These are phyloP conservation scores for Exophiala viscosa DNA, from an alignment of 2,329 filamentous ascomycete genomes.

Conservation along the genomic window DNA sequence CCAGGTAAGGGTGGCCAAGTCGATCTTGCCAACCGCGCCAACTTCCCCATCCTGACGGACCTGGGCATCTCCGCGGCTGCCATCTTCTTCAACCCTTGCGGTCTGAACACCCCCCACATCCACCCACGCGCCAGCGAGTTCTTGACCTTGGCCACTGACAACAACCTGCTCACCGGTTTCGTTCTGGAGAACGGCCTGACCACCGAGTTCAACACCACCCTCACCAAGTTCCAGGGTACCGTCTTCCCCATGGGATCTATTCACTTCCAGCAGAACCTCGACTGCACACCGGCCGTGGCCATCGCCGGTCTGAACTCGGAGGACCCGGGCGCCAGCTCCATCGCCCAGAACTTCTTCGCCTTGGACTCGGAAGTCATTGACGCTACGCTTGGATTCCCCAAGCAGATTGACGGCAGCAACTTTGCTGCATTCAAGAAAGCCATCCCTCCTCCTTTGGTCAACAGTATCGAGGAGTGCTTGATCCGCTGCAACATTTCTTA, in stretches of 20 bases:
- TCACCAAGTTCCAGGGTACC: constrained; percentile 44
- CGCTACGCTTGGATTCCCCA: constrained; percentile 34
- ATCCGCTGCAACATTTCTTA: constrained; percentile 24
- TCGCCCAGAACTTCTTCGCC: constrained; percentile 49
- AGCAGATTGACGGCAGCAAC: constrained; percentile 25
- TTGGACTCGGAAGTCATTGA: constrained; percentile 45
- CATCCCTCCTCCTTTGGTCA: constrained; percentile 23
- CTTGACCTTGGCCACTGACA: constrained; percentile 43
- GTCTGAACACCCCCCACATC: constrained; percentile 48
- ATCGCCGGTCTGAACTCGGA: constrained; percentile 44
- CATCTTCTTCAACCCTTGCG: constrained; percentile 36
- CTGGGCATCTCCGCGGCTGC: constrained; percentile 26
- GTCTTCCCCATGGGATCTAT: constrained; percentile 47
- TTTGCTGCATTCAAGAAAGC: constrained; percentile 25
- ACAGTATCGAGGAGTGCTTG: constrained; percentile 27
- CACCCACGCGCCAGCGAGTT: constrained; percentile 50
- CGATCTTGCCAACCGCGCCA: constrained; percentile 26
- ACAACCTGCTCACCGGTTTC: constrained; percentile 41
- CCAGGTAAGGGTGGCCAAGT: constrained; percentile 32
- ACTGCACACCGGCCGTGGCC: constrained; percentile 43
- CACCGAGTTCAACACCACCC: constrained; percentile 39
- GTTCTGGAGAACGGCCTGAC: constrained; percentile 46
- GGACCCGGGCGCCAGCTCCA: constrained; percentile 38
- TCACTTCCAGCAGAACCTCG: constrained; percentile 49
- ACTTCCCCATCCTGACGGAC: constrained; percentile 28